Evolutionary conservation across 495 filamentous ascomycete genomes (phyloP).

Genomic region (Cairneyella variabilis): DNA sequence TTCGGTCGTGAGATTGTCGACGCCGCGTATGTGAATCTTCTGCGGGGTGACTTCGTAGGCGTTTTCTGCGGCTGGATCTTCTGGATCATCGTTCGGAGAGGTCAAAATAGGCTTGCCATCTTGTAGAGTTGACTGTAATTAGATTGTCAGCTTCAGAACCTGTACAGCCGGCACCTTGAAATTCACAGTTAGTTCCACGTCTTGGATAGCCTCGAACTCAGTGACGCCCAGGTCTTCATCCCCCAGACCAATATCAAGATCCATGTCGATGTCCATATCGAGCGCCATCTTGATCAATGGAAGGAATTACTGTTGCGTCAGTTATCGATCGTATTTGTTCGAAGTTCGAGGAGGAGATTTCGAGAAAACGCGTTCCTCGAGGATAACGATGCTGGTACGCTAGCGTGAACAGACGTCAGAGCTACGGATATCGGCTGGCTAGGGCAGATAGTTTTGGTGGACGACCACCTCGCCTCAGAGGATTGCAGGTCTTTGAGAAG

Average conservation of each 20-base stretch:
- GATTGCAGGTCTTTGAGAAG: too few species aligned
- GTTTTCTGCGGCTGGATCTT: constrained; percentile 22
- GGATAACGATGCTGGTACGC: too few species aligned
- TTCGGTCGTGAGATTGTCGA: constrained; percentile 75
- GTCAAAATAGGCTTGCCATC: constrained; percentile 15
- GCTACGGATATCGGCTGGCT: too few species aligned
- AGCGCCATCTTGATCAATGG: constrained; percentile 18
- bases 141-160: constrained; percentile 12
- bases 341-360: too few species aligned
- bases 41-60: constrained; percentile 36
- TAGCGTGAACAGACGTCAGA: too few species aligned
- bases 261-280: constrained; percentile 76
- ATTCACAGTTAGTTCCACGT: constrained; percentile 31
- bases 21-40: constrained; percentile 79
- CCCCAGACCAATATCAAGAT: constrained; percentile 58
- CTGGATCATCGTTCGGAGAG: constrained; percentile 28
- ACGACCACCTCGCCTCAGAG: too few species aligned
- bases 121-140: constrained; percentile 24
- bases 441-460: too few species aligned
- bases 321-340: not conserved
- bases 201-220: constrained; percentile 42
- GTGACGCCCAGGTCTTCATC: constrained; percentile 35
- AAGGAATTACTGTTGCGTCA: not conserved
- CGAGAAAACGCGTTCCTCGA: too few species aligned
- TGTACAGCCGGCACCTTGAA: not conserved